Percentiles rank a stretch among this genome's conserved stretches.
Conservation (phyloP, 2,329 filamentous ascomycete species). For the Blastomyces percursus region DNA sequence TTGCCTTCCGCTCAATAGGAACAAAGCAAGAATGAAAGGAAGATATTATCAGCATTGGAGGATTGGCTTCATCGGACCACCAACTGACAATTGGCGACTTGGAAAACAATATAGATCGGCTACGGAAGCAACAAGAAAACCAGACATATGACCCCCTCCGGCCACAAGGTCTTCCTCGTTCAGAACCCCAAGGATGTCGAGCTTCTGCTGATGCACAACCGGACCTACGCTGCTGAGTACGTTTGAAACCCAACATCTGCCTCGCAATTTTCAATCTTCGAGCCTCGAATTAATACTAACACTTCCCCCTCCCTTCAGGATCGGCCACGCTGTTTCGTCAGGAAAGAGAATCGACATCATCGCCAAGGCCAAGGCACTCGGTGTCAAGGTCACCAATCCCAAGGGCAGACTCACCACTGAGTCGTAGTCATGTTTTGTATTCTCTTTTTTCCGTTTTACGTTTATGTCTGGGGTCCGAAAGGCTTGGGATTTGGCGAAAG, state of each 20-base stretch:
- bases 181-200: conserved; percentile 94
- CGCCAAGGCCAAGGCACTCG: conserved; percentile 90
- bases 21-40: not conserved
- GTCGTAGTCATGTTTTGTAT: conserved; percentile 26
- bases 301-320: conserved; percentile 46
- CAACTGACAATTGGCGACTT: conserved; percentile 1
- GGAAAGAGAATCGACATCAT: conserved; percentile 98
- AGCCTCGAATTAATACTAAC: conserved; percentile 28
- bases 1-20: not conserved
- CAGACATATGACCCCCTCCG: conserved; percentile 94
- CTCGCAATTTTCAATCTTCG: not conserved
- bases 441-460: conserved; percentile 4
- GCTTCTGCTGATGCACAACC: conserved; percentile 99
- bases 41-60: not conserved
- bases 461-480: conserved; percentile 1
- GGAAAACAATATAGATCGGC: conserved; percentile 60
- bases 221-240: conserved; percentile 96
- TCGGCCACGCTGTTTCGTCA: conserved; percentile 94
- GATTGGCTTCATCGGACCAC: not conserved
- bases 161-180: conserved; percentile 99
- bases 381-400: conserved; percentile 99
- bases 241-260: conserved; percentile 34
- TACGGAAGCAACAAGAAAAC: conserved; percentile 99
- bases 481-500: conserved; percentile 5
- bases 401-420: conserved; percentile 99